phyloP scores from a whole-genome alignment of 2,329 filamentous ascomycete genomes.

The Xylaria sp. region DNA sequence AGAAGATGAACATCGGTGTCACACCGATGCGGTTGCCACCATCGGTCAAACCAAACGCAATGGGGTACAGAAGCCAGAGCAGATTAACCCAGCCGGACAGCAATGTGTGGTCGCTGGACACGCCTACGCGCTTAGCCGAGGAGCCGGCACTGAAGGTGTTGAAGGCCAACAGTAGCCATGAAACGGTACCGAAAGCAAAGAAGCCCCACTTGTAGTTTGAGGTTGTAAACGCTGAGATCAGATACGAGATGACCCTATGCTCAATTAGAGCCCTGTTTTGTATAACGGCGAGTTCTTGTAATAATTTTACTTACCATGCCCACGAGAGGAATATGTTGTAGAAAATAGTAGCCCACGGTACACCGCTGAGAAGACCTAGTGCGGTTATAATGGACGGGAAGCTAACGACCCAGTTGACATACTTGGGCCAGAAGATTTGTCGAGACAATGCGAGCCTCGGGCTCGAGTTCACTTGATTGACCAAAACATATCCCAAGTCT shows the following conservation, averaged over 20 bases:
- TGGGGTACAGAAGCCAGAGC: slow-evolving; percentile 64
- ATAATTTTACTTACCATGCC: slow-evolving; percentile 54
- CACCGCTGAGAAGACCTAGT: slow-evolving; percentile 61
- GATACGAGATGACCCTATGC: slow-evolving; percentile 57
- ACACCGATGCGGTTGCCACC: slow-evolving; percentile 62
- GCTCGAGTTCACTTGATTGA: slow-evolving; percentile 51
- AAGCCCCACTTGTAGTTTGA: slow-evolving; percentile 68
- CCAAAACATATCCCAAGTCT: slow-evolving; percentile 58
- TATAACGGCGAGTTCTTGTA: not conserved
- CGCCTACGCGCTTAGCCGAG: slow-evolving; percentile 54
- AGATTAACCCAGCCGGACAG: slow-evolving; percentile 61
- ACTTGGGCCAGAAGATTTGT: slow-evolving; percentile 66
- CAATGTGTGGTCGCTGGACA: slow-evolving; percentile 56
- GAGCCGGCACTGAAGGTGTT: slow-evolving; percentile 55
- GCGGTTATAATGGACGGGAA: slow-evolving; percentile 59
- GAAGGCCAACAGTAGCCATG: slow-evolving; percentile 58
- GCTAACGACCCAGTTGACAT: slow-evolving; percentile 62
- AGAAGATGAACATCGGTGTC: slow-evolving; percentile 60
- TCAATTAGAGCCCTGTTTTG: slow-evolving; percentile 20
- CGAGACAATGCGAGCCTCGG: slow-evolving; percentile 47
- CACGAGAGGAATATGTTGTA: slow-evolving; percentile 61
- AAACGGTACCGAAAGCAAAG: slow-evolving; percentile 61
- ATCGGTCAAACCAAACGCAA: slow-evolving; percentile 63
- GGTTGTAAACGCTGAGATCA: slow-evolving; percentile 58
- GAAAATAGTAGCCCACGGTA: slow-evolving; percentile 66